phyloP scores from a whole-genome alignment of 2,329 filamentous ascomycete species.

The Amylocarpus encephaloides region DNA sequence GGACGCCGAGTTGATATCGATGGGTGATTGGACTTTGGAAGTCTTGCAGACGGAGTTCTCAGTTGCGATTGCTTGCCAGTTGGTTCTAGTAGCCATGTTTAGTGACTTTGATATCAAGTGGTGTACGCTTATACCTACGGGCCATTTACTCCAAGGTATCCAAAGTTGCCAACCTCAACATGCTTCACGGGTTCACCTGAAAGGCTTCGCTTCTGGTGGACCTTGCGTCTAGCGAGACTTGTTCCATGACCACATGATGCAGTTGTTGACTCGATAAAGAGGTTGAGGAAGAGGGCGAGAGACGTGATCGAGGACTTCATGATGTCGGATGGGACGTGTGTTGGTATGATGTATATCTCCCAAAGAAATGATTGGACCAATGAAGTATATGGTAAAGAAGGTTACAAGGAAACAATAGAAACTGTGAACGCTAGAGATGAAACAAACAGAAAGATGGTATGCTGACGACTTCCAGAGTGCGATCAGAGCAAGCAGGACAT shows the following conservation, averaged over 20 bases:
- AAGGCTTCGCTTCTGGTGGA: slow-evolving; percentile 8
- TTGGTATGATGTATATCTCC: not conserved
- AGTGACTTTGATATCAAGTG: not conserved
- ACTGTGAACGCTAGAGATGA: too few relatives aligned
- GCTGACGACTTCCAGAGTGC: too few relatives aligned
- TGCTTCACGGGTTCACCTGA: slow-evolving; percentile 3
- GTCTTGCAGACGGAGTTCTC: slow-evolving; percentile 13
- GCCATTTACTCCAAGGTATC: slow-evolving; percentile 15
- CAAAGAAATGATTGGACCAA: not conserved
- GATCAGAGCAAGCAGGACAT: too few relatives aligned
- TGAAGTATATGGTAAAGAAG: not conserved
- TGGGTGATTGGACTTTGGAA: slow-evolving; percentile 17
- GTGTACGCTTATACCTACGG: slow-evolving; percentile 12
- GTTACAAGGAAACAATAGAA: too few relatives aligned
- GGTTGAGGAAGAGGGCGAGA: slow-evolving; percentile 4
- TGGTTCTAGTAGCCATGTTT: slow-evolving; percentile 6
- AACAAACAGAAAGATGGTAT: too few relatives aligned
- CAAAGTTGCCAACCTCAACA: slow-evolving; percentile 14
- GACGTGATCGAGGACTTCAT: slow-evolving; percentile 3
- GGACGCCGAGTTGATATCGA: slow-evolving; percentile 11
- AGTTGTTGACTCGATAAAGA: slow-evolving; percentile 9
- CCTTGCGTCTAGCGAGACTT: slow-evolving; percentile 11
- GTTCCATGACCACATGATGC: slow-evolving; percentile 21
- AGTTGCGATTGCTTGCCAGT: slow-evolving; percentile 12
- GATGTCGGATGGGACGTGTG: not conserved